Evolutionary conservation across 768 basidiomycete genomes (phyloP), one percentile per base, ranked within the genome.

Genomic region (Hygrocybe coccinea): DNA sequence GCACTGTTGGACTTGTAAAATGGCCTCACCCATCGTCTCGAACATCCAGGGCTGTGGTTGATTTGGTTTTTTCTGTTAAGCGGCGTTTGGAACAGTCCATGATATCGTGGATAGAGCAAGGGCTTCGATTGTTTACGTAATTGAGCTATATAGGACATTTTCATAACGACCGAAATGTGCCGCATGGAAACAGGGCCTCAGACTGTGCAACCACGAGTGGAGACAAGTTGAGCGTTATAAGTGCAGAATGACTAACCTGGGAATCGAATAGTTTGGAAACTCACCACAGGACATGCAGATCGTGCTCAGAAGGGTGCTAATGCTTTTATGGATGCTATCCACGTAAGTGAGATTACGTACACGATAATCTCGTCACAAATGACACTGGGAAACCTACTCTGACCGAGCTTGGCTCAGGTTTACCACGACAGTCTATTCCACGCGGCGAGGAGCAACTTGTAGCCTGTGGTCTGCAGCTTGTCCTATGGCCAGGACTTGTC

Each of bases 401-500:
- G n/a, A n/a, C n/a, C n/a, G n/a, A n/a, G n/a, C n/a, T n/a, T n/a
- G n/a, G n/a, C n/a, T 12, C 22, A n/a, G 5, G 17, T 14, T 39
- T 11, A 36, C 19, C 14, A 21, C 5, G 17, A 22, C 22, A 15
- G 22, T 11, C 48, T 5, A 50, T 22, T 7, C 44, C 48, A 36
- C 48, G 48, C 48, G 24, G 48, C 29, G 48, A n/a, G 22, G 22
- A 22, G 5, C 44, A 46, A 5, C 17, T 24, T 46, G 17, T 22
- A 46, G 44, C 44, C 12, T n/a, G 22, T n/a, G 6, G n/a, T 24
- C 19, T 41, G 39, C 3, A 15, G 68, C 65, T 29, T 29, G 29
- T 3, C 29, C 29, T 29, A 75, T 71, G 73, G 70, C 71, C 61
- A 55, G 62, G 62, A 56, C 49, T 46, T 61, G 60, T 58, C 50